Evolutionary conservation across 495 filamentous ascomycete genomes (phyloP), one percentile per base, ranked within the genome.

Genomic region (Penicillium odoratum): DNA sequence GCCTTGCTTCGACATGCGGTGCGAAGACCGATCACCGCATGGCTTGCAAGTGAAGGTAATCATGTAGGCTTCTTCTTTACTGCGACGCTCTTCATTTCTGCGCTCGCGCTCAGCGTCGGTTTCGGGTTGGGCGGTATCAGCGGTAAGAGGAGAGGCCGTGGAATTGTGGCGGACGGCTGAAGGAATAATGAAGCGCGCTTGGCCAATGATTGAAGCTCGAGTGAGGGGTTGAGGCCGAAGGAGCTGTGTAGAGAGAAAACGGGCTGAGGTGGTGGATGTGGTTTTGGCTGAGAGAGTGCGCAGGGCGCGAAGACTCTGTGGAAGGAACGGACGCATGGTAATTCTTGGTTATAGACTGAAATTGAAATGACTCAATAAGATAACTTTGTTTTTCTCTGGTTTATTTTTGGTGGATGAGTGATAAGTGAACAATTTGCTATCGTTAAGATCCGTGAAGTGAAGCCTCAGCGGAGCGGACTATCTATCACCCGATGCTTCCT

Each of bases 41-140:
- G 91, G 91, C 54, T 85, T 87, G 83, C 94, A 99, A 58, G 95
- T 99, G 69, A 99, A 97, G 10, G 83, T 87, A 28, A 98, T 78
- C 48, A 88, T 77, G 75, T 98, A 98, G 38, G 86, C 80, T 16
- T 91, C 90, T 56, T 87, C 81, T 38, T 81, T 71, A 38, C 70
- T 73, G 42, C 71, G 68, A 26, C 76, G 75, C 4, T 66, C 54
- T 30, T 59, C 50, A 60, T 70, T 76, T 36, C 64, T 65, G 57
- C 66, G 68, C 29, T 54, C 67, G 48, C 68, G 67, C 49, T 68
- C 64, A 13, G 72, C 71, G 33, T 74, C 68, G 29, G 56, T 59
- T 16, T 71, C 55, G 0, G 69, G 18, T 57, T 64, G 44, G 29
- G 59, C 16, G 29, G 55, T 31, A 8, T 66, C 58, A 52, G 75